A percentile compares a stretch with the other conserved stretches of the same genome.
These are phyloP conservation scores for Talaromyces marneffei DNA, from an alignment of 2,329 filamentous ascomycete genomes.

Conservation along the genomic window DNA sequence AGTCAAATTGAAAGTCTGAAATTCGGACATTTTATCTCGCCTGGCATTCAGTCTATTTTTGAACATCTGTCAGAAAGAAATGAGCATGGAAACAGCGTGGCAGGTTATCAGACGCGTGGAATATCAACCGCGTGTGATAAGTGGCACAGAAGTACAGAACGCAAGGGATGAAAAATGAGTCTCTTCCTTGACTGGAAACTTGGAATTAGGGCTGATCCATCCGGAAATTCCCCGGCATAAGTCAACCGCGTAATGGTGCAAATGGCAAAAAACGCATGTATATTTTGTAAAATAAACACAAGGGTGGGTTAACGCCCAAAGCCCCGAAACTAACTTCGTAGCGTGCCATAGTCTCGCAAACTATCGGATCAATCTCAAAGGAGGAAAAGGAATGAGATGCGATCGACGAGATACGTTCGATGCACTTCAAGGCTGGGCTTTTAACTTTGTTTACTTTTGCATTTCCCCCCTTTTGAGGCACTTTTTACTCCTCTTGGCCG, in stretches of 20 bases:
- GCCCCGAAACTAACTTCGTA: not conserved
- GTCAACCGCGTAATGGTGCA: not conserved
- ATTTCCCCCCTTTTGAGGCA: not conserved
- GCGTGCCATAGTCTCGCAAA: slow-evolving; percentile 7
- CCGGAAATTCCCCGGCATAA: not conserved
- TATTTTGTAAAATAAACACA: not conserved
- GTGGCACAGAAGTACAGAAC: not conserved
- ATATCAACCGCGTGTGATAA: not conserved
- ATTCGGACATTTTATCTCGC: not conserved
- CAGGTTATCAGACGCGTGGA: not conserved
- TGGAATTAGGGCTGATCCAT: slow-evolving; percentile 15
- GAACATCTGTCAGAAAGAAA: not conserved
- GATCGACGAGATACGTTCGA: slow-evolving; percentile 5
- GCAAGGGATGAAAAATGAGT: slow-evolving; percentile 5
- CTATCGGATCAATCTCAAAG: slow-evolving; percentile 17
- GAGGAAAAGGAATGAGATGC: not conserved
- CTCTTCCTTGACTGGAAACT: not conserved
- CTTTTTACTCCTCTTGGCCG: not conserved
- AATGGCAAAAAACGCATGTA: not conserved
- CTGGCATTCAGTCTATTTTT: slow-evolving; percentile 2
- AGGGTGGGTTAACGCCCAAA: not conserved
- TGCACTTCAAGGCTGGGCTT: not conserved
- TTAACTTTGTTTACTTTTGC: not conserved
- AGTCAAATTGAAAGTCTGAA: not conserved
- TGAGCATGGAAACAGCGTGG: slow-evolving; percentile 1